Percentiles rank a stretch among this genome's conserved stretches.
Evolutionary conservation across 2,329 filamentous ascomycete species (phyloP).

Genomic region (Raffaelea albimanens): DNA sequence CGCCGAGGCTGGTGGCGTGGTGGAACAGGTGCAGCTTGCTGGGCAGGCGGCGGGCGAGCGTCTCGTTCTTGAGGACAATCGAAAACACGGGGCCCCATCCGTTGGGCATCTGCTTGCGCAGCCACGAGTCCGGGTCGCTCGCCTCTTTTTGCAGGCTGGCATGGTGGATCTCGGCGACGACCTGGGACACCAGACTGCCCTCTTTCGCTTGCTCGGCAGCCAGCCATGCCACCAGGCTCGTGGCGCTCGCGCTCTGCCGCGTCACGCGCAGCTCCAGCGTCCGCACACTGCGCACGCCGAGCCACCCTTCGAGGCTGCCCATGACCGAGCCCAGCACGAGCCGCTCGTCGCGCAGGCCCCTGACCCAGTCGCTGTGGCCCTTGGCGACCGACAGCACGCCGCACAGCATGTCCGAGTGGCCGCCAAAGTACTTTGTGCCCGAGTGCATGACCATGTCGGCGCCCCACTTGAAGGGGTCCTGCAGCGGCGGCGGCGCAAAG

Average conservation of each 20-base stretch:
- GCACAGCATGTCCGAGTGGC: slow-evolving; percentile 87
- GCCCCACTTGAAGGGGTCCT: slow-evolving; percentile 73
- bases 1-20: slow-evolving; percentile 88
- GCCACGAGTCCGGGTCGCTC: slow-evolving; percentile 55
- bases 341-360: slow-evolving; percentile 55
- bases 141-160: slow-evolving; percentile 67
- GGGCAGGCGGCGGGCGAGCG: slow-evolving; percentile 59
- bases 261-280: slow-evolving; percentile 77
- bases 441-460: slow-evolving; percentile 86
- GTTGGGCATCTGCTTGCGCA: slow-evolving; percentile 79
- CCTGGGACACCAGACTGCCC: slow-evolving; percentile 33
- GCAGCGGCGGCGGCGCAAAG: slow-evolving; percentile 82
- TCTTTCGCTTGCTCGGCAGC: slow-evolving; percentile 31
- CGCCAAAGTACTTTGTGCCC: slow-evolving; percentile 93
- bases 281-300: slow-evolving; percentile 75
- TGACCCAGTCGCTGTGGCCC: slow-evolving; percentile 40
- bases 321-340: slow-evolving; percentile 74
- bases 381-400: slow-evolving; percentile 66
- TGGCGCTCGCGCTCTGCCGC: slow-evolving; percentile 65
- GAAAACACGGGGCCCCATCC: slow-evolving; percentile 87
- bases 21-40: slow-evolving; percentile 77
- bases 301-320: slow-evolving; percentile 85
- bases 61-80: slow-evolving; percentile 52
- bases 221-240: slow-evolving; percentile 64
- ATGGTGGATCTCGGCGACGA: slow-evolving; percentile 55